These are phyloP conservation scores for Teunomyces funiuensis DNA, from an alignment of 805 yeast species.

Conservation along the genomic window DNA sequence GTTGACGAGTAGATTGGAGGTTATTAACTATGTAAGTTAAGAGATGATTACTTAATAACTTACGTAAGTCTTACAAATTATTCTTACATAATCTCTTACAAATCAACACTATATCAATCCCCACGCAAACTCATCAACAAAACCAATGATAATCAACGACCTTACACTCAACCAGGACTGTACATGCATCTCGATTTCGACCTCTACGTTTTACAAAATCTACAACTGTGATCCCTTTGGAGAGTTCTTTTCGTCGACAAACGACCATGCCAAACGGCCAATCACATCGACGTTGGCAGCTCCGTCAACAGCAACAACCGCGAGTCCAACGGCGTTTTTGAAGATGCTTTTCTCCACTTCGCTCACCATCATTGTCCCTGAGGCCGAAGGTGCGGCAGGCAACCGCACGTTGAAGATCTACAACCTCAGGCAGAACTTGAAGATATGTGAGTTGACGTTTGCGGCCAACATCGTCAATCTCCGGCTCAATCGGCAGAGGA, in stretches of 20 bases:
- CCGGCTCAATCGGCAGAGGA: conserved; percentile 76
- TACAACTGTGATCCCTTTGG: conserved; percentile 49
- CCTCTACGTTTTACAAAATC: conserved; percentile 33
- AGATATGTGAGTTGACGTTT: conserved; percentile 85
- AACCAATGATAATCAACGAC: conserved; percentile 31
- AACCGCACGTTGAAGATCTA: conserved; percentile 36
- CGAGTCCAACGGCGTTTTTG: conserved; percentile 30
- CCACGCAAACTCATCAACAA: background rate
- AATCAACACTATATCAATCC: background rate
- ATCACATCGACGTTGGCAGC: background rate
- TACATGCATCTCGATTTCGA: conserved; percentile 38
- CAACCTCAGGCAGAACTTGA: conserved; percentile 41
- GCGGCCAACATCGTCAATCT: conserved; percentile 73
- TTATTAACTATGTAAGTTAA: background rate
- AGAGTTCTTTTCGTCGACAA: conserved; percentile 33
- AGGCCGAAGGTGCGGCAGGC: conserved; percentile 19
- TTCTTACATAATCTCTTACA: background rate
- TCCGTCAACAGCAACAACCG: background rate
- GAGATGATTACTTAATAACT: background rate
- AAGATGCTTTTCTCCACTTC: conserved; percentile 44
- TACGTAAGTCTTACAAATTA: too few relatives aligned
- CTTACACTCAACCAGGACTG: conserved; percentile 44
- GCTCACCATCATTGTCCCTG: conserved; percentile 40
- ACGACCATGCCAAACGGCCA: background rate
- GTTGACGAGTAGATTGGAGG: conserved; percentile 35